phyloP scores from a whole-genome alignment of 257 asterid genomes.

The Solanum appendiculatum region DNA sequence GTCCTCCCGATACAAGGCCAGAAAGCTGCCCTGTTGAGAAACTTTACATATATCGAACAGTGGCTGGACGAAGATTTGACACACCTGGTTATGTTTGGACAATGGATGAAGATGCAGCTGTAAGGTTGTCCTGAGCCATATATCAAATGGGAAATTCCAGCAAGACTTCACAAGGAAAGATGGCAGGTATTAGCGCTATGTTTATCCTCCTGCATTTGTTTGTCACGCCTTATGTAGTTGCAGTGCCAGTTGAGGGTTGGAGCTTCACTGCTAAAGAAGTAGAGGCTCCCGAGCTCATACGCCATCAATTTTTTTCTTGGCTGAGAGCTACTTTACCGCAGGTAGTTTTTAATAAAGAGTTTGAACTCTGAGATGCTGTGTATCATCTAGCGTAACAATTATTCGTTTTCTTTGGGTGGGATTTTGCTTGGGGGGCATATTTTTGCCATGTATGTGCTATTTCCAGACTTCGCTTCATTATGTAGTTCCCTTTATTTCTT shows the following conservation, averaged over 20 bases:
- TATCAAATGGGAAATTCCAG: background rate
- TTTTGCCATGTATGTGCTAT: background rate
- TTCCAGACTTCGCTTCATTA: background rate
- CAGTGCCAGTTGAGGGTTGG: conserved; percentile 23
- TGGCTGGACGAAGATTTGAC: conserved; percentile 76
- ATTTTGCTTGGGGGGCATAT: background rate
- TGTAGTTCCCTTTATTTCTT: background rate
- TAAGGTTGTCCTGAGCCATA: conserved; percentile 18
- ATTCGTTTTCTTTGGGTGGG: conserved; percentile 3
- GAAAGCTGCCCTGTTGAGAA: conserved; percentile 67
- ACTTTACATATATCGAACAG: conserved; percentile 72
- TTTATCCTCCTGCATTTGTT: conserved; percentile 12
- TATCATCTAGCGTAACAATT: conserved; percentile 3
- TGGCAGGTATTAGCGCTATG: conserved; percentile 33
- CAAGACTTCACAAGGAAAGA: background rate
- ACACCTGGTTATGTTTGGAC: conserved; percentile 85
- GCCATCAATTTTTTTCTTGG: conserved; percentile 49
- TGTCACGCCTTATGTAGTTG: conserved; percentile 24
- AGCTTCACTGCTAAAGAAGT: background rate
- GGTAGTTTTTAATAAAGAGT: conserved; percentile 26
- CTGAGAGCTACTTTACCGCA: conserved; percentile 38
- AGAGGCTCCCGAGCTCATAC: conserved; percentile 29
- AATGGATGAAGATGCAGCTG: conserved; percentile 38
- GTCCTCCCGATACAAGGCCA: conserved; percentile 69
- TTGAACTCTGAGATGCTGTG: conserved; percentile 10